Percentiles rank a stretch among this genome's conserved stretches.
These are phyloP conservation scores for Vitis rotundifolia DNA, from an alignment of 164 flowering plant genomes.

Conservation along the genomic window DNA sequence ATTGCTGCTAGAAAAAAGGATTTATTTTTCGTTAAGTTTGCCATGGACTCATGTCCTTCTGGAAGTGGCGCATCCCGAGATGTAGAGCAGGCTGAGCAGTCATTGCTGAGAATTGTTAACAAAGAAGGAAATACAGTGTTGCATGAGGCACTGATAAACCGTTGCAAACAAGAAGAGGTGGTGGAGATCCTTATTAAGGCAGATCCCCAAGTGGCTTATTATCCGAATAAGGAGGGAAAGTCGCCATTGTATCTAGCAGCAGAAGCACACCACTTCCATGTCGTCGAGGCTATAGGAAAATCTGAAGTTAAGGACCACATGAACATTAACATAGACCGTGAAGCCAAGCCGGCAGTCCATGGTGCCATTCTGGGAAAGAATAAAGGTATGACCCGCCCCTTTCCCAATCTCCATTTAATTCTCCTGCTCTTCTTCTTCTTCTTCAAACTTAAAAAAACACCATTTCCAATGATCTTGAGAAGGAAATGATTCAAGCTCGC, in stretches of 20 bases:
- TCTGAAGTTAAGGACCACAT: not conserved
- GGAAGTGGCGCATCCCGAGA: not conserved
- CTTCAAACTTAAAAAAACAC: no score
- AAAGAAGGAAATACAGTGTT: not conserved
- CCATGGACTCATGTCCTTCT: no score
- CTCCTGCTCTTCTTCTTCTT: no score
- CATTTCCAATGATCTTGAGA: not conserved
- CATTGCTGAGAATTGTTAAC: not conserved
- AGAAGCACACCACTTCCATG: not conserved
- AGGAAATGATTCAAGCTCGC: no score
- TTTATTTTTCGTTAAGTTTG: not conserved
- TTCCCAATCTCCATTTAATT: no score
- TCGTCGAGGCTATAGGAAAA: not conserved
- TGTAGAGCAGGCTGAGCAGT: no score
- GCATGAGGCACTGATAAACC: not conserved
- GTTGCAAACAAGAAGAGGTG: not conserved
- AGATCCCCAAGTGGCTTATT: not conserved
- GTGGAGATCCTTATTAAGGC: not conserved
- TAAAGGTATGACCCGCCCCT: not conserved
- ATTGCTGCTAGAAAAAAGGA: not conserved
- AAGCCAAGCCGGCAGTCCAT: not conserved
- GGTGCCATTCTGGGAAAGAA: slow-evolving; percentile 4
- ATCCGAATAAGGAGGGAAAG: not conserved
- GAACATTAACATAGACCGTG: no score
- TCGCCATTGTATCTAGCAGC: not conserved